These are phyloP conservation scores for Eucalyptus sp. DNA, from an alignment of 345 rosid species.

Conservation along the genomic window DNA sequence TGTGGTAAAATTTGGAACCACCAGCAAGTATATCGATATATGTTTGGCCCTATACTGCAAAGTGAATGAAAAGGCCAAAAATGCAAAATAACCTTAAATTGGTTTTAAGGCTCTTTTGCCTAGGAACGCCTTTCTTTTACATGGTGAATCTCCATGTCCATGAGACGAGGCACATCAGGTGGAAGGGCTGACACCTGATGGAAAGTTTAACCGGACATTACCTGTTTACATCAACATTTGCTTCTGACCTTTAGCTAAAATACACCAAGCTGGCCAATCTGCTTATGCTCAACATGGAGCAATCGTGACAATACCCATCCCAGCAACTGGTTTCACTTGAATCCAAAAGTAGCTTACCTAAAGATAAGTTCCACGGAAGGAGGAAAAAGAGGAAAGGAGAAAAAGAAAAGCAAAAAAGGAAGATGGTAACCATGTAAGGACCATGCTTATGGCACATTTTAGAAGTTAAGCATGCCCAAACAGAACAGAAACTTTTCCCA, in stretches of 20 bases:
- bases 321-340: conserved; percentile 22
- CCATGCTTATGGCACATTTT: background rate
- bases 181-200: background rate
- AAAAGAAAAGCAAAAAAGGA: background rate
- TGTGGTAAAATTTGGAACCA: background rate
- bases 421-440: conserved; percentile 14
- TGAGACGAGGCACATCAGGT: background rate
- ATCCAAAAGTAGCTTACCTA: conserved; percentile 9
- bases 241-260: conserved; percentile 8
- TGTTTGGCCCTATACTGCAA: background rate
- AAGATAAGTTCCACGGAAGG: background rate
- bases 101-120: background rate
- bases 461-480: background rate
- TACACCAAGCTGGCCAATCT: conserved; percentile 10
- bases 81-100: background rate
- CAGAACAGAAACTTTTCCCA: background rate
- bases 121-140: background rate
- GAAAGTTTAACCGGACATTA: conserved; percentile 3
- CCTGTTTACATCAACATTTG: conserved; percentile 21
- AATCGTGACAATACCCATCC: conserved; percentile 13
- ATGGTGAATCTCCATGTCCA: background rate
- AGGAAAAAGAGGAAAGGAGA: background rate
- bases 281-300: conserved; percentile 12
- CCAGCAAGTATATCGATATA: background rate
- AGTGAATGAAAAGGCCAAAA: background rate